Base-by-base conservation (phyloP, 2,329 filamentous ascomycete species). In the Onygenales sp. region DNA sequence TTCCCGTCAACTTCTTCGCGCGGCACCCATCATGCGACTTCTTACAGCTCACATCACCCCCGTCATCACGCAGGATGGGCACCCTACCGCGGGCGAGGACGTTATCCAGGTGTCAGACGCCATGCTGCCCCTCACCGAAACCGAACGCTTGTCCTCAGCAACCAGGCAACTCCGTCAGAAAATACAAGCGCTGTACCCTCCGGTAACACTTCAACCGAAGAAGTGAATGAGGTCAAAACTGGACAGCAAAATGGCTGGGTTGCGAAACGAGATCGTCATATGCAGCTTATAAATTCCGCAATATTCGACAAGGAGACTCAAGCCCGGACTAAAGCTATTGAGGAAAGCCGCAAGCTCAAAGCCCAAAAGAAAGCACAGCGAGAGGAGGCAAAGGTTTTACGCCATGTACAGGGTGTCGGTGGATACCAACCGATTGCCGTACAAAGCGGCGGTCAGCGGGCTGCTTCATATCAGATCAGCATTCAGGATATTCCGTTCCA, bases 281-380 rank as follows among this genome's bases (percentile, higher is more conserved):
- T 87, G 65, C 88, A 94, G 67, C 74, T 94, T 42, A 93, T 94
- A 69, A 94, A 92, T 65, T 81, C 85, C 17, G 81, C 82, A 13
- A 80, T 92, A 1, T 93, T 86, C 66, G 84, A 90, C 58, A 85
- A 88, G 66, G 84, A 89, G 56, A 77, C 79, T 9, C 81, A 87
- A 64, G 79, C 80, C 33, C 81, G 87, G 44, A 74, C 80, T 8
- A 85, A 82, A 63, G 86, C 85, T 9, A 86, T 91, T 43, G 85
- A 89, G 59, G 80, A 87, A 61, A 87, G 83, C 2, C 76, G 80
- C 39, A 71, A 65, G 53, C 55, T 64, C 5, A 72, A 67, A 53
- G 62, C 63, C 21, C 64, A 67, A 44, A 85, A 89, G 67, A 85
- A 80, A 63, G 67, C 75, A 27, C 82, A 81, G 58, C 74, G 87